Conservation (phyloP, 148 eudicot genomes). For the Arbutus unedo region DNA sequence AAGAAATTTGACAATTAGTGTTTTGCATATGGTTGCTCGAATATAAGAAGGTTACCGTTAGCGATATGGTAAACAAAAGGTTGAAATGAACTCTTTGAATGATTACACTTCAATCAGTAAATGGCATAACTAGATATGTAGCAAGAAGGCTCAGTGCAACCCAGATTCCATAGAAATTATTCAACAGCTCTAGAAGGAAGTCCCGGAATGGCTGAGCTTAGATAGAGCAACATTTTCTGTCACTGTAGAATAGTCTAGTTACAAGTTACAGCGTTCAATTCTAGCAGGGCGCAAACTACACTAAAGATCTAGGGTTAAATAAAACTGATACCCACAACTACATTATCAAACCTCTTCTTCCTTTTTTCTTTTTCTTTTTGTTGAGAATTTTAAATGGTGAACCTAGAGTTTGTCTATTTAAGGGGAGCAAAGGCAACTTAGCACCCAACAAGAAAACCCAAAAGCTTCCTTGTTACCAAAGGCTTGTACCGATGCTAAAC, state of each 20-base stretch:
- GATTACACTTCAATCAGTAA: neutral
- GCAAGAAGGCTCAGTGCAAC: neutral
- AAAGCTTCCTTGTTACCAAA: no score
- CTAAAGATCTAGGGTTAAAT: no score
- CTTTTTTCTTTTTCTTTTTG: no score
- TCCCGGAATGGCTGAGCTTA: neutral
- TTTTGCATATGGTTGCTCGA: neutral
- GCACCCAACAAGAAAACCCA: no score
- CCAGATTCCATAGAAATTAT: neutral
- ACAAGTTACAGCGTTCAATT: neutral
- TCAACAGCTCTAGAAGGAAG: neutral
- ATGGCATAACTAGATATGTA: neutral
- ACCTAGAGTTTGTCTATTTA: no score
- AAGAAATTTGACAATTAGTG: neutral
- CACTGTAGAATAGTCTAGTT: neutral
- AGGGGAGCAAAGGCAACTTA: no score
- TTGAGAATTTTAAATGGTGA: no score
- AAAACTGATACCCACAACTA: no score
- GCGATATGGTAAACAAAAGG: neutral
- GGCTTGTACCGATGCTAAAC: no score
- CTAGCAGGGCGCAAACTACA: no score
- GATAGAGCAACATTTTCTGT: neutral
- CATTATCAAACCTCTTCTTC: no score
- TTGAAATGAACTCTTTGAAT: neutral
- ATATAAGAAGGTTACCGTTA: neutral